These are phyloP conservation scores for Boletellus sp. DNA, from an alignment of 768 basidiomycete species.

Conservation along the genomic window DNA sequence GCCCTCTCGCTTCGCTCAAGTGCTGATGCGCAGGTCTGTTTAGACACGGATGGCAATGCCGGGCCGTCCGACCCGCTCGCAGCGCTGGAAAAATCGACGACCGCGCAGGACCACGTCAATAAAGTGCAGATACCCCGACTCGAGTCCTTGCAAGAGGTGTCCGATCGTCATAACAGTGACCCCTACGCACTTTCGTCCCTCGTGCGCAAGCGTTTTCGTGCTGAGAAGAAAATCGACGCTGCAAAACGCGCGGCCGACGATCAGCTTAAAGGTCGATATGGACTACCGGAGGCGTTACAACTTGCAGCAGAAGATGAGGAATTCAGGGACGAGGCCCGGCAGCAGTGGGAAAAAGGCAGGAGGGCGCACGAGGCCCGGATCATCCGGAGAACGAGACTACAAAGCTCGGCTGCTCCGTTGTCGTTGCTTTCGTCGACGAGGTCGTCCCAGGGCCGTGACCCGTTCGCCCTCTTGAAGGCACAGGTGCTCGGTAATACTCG, in stretches of 20 bases:
- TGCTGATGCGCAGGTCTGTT: neutral
- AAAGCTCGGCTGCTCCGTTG: slow-evolving; percentile 26
- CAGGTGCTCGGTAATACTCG: slow-evolving; percentile 57
- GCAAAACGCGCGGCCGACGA: slow-evolving; percentile 69
- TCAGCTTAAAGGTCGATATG: slow-evolving; percentile 68
- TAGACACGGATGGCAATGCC: slow-evolving; percentile 67
- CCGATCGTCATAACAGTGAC: slow-evolving; percentile 78
- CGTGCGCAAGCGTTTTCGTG: slow-evolving; percentile 78
- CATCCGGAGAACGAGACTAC: slow-evolving; percentile 48
- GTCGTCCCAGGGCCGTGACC: slow-evolving; percentile 26
- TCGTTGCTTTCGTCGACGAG: slow-evolving; percentile 12
- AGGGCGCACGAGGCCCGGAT: slow-evolving; percentile 43
- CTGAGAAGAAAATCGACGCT: slow-evolving; percentile 78
- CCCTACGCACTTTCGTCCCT: slow-evolving; percentile 78
- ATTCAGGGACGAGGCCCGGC: slow-evolving; percentile 55
- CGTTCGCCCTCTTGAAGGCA: slow-evolving; percentile 45
- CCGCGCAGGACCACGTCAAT: slow-evolving; percentile 65
- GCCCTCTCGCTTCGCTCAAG: neutral
- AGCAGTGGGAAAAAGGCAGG: slow-evolving; percentile 56
- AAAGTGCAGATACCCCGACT: slow-evolving; percentile 78
- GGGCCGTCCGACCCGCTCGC: slow-evolving; percentile 79
- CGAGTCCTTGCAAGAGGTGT: slow-evolving; percentile 70
- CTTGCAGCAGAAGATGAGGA: slow-evolving; percentile 67
- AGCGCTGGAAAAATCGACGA: slow-evolving; percentile 84
- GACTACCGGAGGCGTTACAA: slow-evolving; percentile 62